Evolutionary conservation across 2,329 filamentous ascomycete genomes (phyloP), one percentile per base, ranked within the genome.

Genomic region (Fusarium illudens): DNA sequence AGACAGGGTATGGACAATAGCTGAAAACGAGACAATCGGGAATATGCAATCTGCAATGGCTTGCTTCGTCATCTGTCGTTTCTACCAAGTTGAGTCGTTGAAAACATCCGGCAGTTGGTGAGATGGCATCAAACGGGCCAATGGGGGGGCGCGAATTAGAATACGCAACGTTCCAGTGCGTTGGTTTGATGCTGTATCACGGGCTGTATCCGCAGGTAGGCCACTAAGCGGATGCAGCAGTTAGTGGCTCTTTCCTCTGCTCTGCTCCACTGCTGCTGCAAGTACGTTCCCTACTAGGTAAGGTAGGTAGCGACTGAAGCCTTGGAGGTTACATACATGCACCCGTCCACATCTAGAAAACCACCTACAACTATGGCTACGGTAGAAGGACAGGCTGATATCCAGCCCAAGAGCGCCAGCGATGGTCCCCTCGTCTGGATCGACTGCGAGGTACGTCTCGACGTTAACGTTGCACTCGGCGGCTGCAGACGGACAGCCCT

Each of bases 351-450:
- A 29, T n/a, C 17, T 15, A 58, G 51, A 56, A 5, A 33, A 65
- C 51, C 42, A 27, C 33, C 48, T 13, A 36, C 17, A 50, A 27
- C 25, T 10, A 72, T 67, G 69, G 62, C 72, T 36, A 49, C 60
- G 17, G 32, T 53, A 61, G 65, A 65, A 53, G 29, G 27, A 3
- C 64, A 65, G 58, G 57, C 51, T 42, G 65, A 67, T 54, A 64
- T 48, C 10, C 67, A 68, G 64, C 65, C 70, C 4, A 73, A 73
- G 69, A 74, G 71, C 36, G 72, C 71, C 17, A 76, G 69, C 42
- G 78, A 80, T 59, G 88, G 89, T 68, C 90, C 91, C 9, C 80
- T 96, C 34, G 92, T 96, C 66, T 96, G 93, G 93, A 94, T 97
- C 68, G 93, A 97, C 80, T 86, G 84, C 69, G 84, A 87, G 80